These are phyloP conservation scores for Trametes cinnabarina DNA, from an alignment of 768 basidiomycete species.

Conservation along the genomic window DNA sequence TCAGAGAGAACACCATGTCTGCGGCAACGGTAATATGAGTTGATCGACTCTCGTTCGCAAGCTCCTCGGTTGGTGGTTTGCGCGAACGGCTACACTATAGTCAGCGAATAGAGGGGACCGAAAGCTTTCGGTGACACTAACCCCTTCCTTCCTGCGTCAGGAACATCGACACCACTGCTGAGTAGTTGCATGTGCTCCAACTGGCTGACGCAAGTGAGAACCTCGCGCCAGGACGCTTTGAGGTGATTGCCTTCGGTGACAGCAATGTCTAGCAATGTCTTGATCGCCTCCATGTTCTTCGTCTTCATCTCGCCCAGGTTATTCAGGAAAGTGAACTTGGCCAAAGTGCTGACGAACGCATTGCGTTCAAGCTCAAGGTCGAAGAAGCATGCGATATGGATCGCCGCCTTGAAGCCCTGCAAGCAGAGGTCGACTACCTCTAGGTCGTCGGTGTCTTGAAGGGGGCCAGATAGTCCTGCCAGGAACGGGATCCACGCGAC, in stretches of 20 bases:
- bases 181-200: slow-evolving; percentile 98
- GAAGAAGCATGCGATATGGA: slow-evolving; percentile 94
- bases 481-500: slow-evolving; percentile 99
- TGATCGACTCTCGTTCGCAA: slow-evolving; percentile 95
- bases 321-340: slow-evolving; percentile 96
- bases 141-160: slow-evolving; percentile 78
- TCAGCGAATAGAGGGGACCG: neutral
- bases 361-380: slow-evolving; percentile 98
- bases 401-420: slow-evolving; percentile 96
- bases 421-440: slow-evolving; percentile 90
- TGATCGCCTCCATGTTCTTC: slow-evolving; percentile 99
- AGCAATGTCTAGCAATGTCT: slow-evolving; percentile 89
- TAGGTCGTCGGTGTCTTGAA: slow-evolving; percentile 93
- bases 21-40: slow-evolving; percentile 98
- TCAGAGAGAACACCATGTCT: slow-evolving; percentile 98
- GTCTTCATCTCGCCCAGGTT: slow-evolving; percentile 98
- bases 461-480: slow-evolving; percentile 88
- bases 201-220: slow-evolving; percentile 95
- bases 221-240: slow-evolving; percentile 95
- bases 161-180: slow-evolving; percentile 82
- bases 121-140: slow-evolving; percentile 35
- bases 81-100: slow-evolving; percentile 32
- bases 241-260: slow-evolving; percentile 96
- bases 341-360: slow-evolving; percentile 94
- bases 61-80: slow-evolving; percentile 82